Evolutionary conservation across 495 filamentous ascomycete species (phyloP).

Genomic region (Talaromyces liani): DNA sequence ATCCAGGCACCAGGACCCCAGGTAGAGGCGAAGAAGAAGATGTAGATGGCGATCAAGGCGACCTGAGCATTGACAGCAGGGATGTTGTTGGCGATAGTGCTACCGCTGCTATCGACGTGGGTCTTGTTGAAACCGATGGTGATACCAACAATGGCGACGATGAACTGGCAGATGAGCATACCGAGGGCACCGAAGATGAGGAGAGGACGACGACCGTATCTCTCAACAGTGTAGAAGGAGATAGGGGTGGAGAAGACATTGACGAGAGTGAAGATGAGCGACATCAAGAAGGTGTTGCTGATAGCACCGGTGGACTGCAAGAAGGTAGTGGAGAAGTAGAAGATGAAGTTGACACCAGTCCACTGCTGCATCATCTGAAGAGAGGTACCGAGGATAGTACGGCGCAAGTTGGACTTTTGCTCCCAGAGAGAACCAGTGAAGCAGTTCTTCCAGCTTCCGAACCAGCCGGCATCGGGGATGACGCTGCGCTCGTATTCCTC

Average conservation of each 20-base stretch:
- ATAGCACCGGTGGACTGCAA: slow-evolving; percentile 63
- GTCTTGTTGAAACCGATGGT: slow-evolving; percentile 36
- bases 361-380: slow-evolving; percentile 82
- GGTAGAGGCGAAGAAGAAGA: slow-evolving; percentile 73
- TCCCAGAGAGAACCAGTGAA: slow-evolving; percentile 58
- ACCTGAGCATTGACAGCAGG: slow-evolving; percentile 59
- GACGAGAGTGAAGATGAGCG: slow-evolving; percentile 74
- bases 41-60: slow-evolving; percentile 76
- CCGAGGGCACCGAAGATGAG: slow-evolving; percentile 71
- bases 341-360: slow-evolving; percentile 88
- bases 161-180: slow-evolving; percentile 82
- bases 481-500: slow-evolving; percentile 60
- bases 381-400: slow-evolving; percentile 66
- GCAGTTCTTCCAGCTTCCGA: slow-evolving; percentile 56
- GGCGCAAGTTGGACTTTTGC: slow-evolving; percentile 58
- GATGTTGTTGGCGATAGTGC: slow-evolving; percentile 52
- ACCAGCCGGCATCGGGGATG: slow-evolving; percentile 51
- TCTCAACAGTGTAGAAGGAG: slow-evolving; percentile 79
- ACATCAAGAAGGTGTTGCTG: slow-evolving; percentile 68
- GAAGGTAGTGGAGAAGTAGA: slow-evolving; percentile 83
- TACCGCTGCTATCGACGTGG: slow-evolving; percentile 59
- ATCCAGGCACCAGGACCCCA: slow-evolving; percentile 81
- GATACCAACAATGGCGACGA: slow-evolving; percentile 70
- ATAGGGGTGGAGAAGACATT: slow-evolving; percentile 77
- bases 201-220: slow-evolving; percentile 71